Percentiles rank a stretch among this genome's conserved stretches.
Evolutionary conservation across 148 eudicot species (phyloP).

Genomic region (Limonium bicolor): DNA sequence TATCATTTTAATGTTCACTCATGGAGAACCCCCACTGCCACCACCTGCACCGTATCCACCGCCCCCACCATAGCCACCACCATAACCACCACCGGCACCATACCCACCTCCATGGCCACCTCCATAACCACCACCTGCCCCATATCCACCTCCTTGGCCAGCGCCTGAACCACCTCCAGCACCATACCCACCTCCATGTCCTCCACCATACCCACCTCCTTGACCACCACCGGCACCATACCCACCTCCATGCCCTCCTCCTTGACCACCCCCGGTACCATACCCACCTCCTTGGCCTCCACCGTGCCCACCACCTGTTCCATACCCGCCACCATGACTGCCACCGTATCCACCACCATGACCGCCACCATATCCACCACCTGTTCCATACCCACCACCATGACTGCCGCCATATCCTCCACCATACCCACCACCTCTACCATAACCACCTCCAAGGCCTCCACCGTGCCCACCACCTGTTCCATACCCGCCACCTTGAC

Average conservation of each 20-base stretch:
- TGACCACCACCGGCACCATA: neutral
- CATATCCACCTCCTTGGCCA: neutral
- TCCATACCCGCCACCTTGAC: constrained; percentile 12
- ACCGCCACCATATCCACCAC: neutral
- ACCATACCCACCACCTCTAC: neutral
- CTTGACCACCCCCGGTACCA: neutral
- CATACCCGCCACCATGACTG: neutral
- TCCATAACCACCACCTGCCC: neutral
- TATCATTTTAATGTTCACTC: too few species aligned
- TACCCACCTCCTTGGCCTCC: neutral
- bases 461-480: constrained; percentile 8
- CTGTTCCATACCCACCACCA: neutral
- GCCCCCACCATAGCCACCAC: constrained; percentile 1
- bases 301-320: neutral
- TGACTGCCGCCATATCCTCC: neutral
- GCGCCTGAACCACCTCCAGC: neutral
- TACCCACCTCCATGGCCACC: neutral
- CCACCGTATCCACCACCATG: neutral
- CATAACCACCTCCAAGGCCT: constrained; percentile 15
- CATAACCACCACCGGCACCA: neutral
- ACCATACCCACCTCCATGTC: neutral
- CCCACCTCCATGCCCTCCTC: constrained; percentile 1
- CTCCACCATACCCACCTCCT: neutral
- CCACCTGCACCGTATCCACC: constrained; percentile 4
- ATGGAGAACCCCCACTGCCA: too few species aligned